Percentiles rank a stretch among this genome's conserved stretches.
Evolutionary conservation across 192 early-diverging fungal genomes (phyloP).

Genomic region (Umbelopsis vinacea): DNA sequence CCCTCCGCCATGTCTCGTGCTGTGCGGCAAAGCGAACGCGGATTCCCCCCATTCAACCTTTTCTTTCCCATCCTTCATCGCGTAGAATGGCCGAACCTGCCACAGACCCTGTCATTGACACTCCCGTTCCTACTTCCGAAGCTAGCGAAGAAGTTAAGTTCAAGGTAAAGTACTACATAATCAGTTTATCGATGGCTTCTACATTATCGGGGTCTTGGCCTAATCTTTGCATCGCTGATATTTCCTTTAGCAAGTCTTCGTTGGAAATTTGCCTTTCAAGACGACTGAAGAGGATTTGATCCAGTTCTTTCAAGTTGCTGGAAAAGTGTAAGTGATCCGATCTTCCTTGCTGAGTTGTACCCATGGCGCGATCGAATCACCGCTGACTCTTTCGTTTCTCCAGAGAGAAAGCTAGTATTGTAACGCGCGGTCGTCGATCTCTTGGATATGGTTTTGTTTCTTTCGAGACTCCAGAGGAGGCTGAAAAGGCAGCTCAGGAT

Average conservation of each 20-base stretch:
- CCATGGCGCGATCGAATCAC: slow-evolving; percentile 16
- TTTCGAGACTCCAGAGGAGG: slow-evolving; percentile 72
- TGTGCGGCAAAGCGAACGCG: slow-evolving; percentile 2
- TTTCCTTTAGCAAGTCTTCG: slow-evolving; percentile 73
- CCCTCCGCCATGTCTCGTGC: slow-evolving; percentile 19
- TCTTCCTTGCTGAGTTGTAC: slow-evolving; percentile 8
- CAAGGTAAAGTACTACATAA: background rate
- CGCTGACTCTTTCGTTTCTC: slow-evolving; percentile 4
- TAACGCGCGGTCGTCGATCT: slow-evolving; percentile 79
- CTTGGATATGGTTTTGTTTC: slow-evolving; percentile 96
- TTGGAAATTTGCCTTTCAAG: slow-evolving; percentile 92
- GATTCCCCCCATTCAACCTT: slow-evolving; percentile 3
- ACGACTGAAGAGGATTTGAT: slow-evolving; percentile 81
- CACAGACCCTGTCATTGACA: slow-evolving; percentile 21
- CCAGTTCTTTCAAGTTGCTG: slow-evolving; percentile 73
- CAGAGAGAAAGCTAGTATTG: slow-evolving; percentile 78
- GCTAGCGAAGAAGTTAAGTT: slow-evolving; percentile 9
- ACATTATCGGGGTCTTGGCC: background rate
- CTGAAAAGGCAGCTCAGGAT: slow-evolving; percentile 70
- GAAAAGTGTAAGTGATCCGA: slow-evolving; percentile 72
- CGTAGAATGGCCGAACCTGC: slow-evolving; percentile 17
- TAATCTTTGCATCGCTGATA: background rate
- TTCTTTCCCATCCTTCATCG: slow-evolving; percentile 25
- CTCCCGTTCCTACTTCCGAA: slow-evolving; percentile 8
- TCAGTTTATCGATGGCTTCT: background rate